These are phyloP conservation scores for Candida boidinii DNA, from an alignment of 805 yeast species.

Conservation along the genomic window DNA sequence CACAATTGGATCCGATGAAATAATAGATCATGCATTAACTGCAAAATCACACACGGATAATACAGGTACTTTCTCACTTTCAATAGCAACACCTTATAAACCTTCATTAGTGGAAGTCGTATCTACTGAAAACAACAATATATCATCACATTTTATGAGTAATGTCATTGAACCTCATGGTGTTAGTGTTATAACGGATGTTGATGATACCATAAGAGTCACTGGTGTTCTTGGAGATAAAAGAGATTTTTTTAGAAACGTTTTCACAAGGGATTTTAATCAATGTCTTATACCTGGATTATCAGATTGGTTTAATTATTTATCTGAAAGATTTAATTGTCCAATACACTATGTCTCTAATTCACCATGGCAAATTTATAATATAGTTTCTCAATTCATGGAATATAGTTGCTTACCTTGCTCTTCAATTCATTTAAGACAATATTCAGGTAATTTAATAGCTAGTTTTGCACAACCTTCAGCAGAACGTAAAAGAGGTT, in stretches of 20 bases:
- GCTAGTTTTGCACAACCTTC: conserved; percentile 83
- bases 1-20: conserved; percentile 43
- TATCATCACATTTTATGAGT: conserved; percentile 37
- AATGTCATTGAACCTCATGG: conserved; percentile 37
- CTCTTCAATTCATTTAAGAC: conserved; percentile 83
- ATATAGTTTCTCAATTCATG: conserved; percentile 50
- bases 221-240: conserved; percentile 91
- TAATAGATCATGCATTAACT: conserved; percentile 19
- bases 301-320: conserved; percentile 57
- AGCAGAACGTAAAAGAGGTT: conserved; percentile 64
- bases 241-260: conserved; percentile 70
- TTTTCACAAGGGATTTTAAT: conserved; percentile 56
- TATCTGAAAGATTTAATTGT: conserved; percentile 33
- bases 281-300: conserved; percentile 73
- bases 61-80: conserved; percentile 56
- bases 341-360: conserved; percentile 89
- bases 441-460: conserved; percentile 75
- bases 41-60: conserved; percentile 44
- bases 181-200: conserved; percentile 74
- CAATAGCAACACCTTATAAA: conserved; percentile 44
- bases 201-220: conserved; percentile 87
- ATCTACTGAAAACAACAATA: conserved; percentile 36
- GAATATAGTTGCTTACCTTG: conserved; percentile 49
- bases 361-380: conserved; percentile 85
- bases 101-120: conserved; percentile 54